Evolutionary conservation across 2,329 filamentous ascomycete species (phyloP).

Genomic region (Fusarium algeriense): DNA sequence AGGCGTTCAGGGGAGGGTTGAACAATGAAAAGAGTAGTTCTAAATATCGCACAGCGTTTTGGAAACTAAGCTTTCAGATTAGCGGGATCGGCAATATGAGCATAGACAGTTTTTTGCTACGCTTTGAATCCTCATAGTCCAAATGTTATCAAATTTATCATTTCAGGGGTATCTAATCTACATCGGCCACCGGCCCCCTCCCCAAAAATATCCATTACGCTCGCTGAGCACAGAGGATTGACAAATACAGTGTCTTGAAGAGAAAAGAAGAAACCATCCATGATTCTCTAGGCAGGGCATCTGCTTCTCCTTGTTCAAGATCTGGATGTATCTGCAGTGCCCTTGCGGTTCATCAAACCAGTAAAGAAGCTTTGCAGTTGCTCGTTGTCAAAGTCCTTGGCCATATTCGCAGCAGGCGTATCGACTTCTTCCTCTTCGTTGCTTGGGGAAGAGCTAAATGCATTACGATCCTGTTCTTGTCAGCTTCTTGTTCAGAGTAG

Average conservation of each 20-base stretch:
- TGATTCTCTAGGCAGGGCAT: slow-evolving; percentile 4
- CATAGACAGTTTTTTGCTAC: background rate
- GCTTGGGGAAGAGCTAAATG: slow-evolving; percentile 62
- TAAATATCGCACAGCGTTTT: background rate
- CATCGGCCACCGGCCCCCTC: slow-evolving; percentile 44
- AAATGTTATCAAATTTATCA: slow-evolving; percentile 40
- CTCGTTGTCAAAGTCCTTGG: slow-evolving; percentile 63
- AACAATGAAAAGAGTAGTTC: background rate
- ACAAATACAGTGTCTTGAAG: slow-evolving; percentile 2
- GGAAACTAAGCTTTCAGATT: background rate
- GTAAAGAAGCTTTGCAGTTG: slow-evolving; percentile 71
- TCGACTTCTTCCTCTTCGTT: slow-evolving; percentile 55
- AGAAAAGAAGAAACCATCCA: slow-evolving; percentile 1
- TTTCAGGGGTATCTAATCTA: slow-evolving; percentile 60
- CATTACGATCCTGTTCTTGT: slow-evolving; percentile 66
- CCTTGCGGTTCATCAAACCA: slow-evolving; percentile 69
- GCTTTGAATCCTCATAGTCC: background rate
- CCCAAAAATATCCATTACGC: slow-evolving; percentile 25
- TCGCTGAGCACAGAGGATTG: slow-evolving; percentile 16
- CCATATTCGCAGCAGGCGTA: slow-evolving; percentile 57
- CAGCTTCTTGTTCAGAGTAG: slow-evolving; percentile 19
- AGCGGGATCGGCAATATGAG: background rate
- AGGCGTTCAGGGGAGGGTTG: slow-evolving; percentile 11
- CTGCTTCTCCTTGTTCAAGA: slow-evolving; percentile 17
- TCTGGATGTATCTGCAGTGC: slow-evolving; percentile 34